A percentile compares a stretch with the other conserved stretches of the same genome.
phyloP scores from a whole-genome alignment of 2,329 filamentous ascomycete genomes.

The Beauveria asiatica region DNA sequence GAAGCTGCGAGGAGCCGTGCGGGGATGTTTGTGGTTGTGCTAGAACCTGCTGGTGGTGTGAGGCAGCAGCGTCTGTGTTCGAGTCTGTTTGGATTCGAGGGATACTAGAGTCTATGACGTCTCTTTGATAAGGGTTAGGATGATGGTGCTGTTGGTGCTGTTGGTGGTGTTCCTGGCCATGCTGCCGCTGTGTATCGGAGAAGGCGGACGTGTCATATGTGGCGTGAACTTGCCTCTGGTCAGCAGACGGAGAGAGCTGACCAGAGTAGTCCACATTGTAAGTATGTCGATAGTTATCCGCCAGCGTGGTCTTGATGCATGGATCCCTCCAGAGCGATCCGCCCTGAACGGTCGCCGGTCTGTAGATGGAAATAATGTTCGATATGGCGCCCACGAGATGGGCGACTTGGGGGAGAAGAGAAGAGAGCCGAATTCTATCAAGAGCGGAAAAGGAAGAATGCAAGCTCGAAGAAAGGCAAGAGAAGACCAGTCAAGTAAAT shows the following conservation, averaged over 20 bases:
- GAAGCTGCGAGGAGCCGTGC: conserved; percentile 7
- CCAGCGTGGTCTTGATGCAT: conserved; percentile 65
- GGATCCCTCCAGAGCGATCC: conserved; percentile 68
- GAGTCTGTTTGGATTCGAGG: conserved; percentile 10
- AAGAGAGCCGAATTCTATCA: background rate
- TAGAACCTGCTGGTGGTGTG: conserved; percentile 7
- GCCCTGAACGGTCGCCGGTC: conserved; percentile 63
- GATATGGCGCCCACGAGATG: conserved; percentile 40
- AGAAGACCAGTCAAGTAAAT: background rate
- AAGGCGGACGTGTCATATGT: conserved; percentile 46
- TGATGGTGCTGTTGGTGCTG: conserved; percentile 20
- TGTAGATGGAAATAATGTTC: conserved; percentile 53
- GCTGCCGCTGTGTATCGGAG: conserved; percentile 27
- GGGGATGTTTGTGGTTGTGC: conserved; percentile 10
- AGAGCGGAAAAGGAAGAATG: background rate
- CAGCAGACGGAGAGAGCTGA: conserved; percentile 56
- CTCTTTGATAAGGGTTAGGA: conserved; percentile 7
- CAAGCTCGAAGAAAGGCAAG: background rate
- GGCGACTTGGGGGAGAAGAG: conserved; percentile 30
- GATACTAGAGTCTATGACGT: conserved; percentile 4
- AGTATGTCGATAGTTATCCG: conserved; percentile 65
- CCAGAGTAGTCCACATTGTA: conserved; percentile 69
- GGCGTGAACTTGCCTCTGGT: conserved; percentile 56
- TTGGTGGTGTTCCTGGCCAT: conserved; percentile 19
- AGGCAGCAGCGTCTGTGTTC: background rate